These are phyloP conservation scores for Bruguiera sexangula DNA, from an alignment of 345 rosid genomes.

Conservation along the genomic window DNA sequence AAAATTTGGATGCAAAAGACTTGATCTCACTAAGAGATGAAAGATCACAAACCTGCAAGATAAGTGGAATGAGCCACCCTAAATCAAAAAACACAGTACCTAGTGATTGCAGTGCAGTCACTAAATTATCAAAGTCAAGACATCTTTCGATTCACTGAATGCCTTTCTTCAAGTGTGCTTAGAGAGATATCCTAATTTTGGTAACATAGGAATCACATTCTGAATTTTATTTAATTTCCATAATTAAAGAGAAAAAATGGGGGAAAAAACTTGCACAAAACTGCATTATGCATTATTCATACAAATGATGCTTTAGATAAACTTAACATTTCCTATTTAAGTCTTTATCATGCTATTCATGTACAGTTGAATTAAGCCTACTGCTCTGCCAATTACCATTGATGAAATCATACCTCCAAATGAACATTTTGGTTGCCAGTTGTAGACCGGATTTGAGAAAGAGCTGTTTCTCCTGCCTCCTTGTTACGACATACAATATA, in stretches of 20 bases:
- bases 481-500: conserved; percentile 82
- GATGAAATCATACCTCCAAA: conserved; percentile 53
- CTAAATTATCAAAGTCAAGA: background rate
- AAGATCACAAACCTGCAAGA: conserved; percentile 81
- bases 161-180: background rate
- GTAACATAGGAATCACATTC: background rate
- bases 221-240: background rate
- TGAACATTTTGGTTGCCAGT: conserved; percentile 78
- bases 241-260: background rate
- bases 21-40: conserved; percentile 69
- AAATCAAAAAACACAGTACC: conserved; percentile 2
- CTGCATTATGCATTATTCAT: too few relatives aligned
- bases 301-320: too few relatives aligned
- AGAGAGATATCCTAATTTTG: background rate
- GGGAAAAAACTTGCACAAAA: too few relatives aligned
- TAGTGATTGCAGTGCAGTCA: background rate
- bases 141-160: background rate
- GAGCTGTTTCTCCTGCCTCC: conserved; percentile 81
- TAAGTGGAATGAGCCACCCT: conserved; percentile 16
- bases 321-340: too few relatives aligned
- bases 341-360: too few relatives aligned
- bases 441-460: conserved; percentile 58
- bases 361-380: too few relatives aligned
- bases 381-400: too few relatives aligned
- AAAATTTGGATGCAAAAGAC: conserved; percentile 74